A percentile compares a stretch with the other conserved stretches of the same genome.
These are phyloP conservation scores for Candida albicans DNA, from an alignment of 1,139 yeast genomes.

Conservation along the genomic window DNA sequence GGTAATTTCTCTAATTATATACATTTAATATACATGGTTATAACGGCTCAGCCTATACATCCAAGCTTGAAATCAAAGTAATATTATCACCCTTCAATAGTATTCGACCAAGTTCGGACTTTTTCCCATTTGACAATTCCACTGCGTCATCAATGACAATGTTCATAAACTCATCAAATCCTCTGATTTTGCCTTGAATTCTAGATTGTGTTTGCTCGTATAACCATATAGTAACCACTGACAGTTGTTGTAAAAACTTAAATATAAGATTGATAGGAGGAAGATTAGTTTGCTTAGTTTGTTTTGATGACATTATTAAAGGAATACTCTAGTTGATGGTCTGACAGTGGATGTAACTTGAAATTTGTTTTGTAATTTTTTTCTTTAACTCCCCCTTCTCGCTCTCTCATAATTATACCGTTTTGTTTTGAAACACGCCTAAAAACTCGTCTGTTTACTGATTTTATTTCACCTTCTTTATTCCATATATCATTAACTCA, in stretches of 20 bases:
- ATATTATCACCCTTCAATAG: constrained; percentile 93
- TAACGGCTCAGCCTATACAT: constrained; percentile 25
- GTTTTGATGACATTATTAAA: constrained; percentile 20
- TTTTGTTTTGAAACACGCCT: neutral
- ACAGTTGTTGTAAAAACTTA: constrained; percentile 80
- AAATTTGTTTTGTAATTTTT: neutral
- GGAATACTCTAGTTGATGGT: neutral
- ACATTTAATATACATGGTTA: neutral
- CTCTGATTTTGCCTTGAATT: constrained; percentile 81
- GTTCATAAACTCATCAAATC: constrained; percentile 98
- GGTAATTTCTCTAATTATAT: neutral
- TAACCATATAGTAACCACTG: constrained; percentile 80
- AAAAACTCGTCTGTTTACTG: neutral
- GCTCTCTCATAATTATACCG: too few species aligned
- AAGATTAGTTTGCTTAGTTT: constrained; percentile 46
- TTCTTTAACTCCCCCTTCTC: neutral
- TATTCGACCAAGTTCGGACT: constrained; percentile 50
- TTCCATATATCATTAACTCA: neutral
- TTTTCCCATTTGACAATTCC: constrained; percentile 56
- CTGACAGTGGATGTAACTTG: neutral
- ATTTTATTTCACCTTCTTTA: neutral
- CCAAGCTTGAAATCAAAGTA: constrained; percentile 68
- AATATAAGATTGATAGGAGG: constrained; percentile 93
- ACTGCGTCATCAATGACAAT: constrained; percentile 88
- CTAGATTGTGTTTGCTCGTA: constrained; percentile 79